A percentile compares a stretch with the other conserved stretches of the same genome.
These are phyloP conservation scores for Taiozyma sp. DNA, from an alignment of 1,139 yeast genomes.

Conservation along the genomic window DNA sequence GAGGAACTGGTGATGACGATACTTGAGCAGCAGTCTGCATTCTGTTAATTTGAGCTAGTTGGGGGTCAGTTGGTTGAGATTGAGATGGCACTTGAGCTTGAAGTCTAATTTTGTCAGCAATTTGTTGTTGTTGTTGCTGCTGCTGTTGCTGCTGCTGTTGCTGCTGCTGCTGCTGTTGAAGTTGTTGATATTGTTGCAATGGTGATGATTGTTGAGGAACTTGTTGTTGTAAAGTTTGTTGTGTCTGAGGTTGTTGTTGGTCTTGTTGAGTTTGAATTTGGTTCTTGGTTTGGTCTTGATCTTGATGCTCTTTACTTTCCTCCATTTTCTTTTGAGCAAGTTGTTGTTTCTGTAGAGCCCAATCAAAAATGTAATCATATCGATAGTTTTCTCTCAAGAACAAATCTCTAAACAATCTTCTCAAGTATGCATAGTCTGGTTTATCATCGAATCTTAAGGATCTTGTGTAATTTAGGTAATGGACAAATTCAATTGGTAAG, in stretches of 20 bases:
- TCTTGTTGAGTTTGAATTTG: constrained; percentile 10
- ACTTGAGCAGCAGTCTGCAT: background rate
- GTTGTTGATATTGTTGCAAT: background rate
- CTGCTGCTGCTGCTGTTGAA: constrained; percentile 1
- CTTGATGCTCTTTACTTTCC: constrained; percentile 10
- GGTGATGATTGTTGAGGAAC: constrained; percentile 9
- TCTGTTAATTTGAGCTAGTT: background rate
- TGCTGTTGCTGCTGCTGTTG: constrained; percentile 7
- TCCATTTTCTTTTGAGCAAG: constrained; percentile 43
- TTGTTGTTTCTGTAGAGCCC: constrained; percentile 89
- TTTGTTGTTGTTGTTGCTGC: background rate
- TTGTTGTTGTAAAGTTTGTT: constrained; percentile 8
- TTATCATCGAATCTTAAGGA: constrained; percentile 92
- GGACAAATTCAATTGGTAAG: constrained; percentile 83
- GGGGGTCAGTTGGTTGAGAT: background rate
- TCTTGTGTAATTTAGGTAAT: constrained; percentile 84
- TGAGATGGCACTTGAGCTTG: background rate
- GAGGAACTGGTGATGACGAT: background rate
- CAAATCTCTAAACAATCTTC: constrained; percentile 85
- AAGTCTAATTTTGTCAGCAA: background rate
- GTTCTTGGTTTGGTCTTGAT: constrained; percentile 13
- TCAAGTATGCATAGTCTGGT: constrained; percentile 88
- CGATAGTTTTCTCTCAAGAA: constrained; percentile 85
- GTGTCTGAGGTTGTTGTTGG: constrained; percentile 4
- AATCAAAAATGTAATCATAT: constrained; percentile 93